These are phyloP conservation scores for Leavenworthia alabamica DNA, from an alignment of 345 rosid genomes.

Conservation along the genomic window DNA sequence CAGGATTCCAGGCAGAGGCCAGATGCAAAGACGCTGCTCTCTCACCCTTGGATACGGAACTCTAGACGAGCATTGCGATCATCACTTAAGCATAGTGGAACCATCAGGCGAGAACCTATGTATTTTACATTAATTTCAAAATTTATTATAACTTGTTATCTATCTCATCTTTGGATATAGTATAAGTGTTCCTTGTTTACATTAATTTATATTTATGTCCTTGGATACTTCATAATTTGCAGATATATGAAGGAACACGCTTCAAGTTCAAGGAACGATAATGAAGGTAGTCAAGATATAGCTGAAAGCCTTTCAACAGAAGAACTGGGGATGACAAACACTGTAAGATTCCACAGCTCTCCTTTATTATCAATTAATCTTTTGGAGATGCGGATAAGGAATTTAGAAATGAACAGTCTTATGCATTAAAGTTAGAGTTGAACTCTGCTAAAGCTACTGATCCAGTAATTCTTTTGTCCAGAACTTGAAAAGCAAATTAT, in stretches of 20 bases:
- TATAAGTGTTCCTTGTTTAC: constrained; percentile 1
- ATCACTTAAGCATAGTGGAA: constrained; percentile 71
- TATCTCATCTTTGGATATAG: neutral
- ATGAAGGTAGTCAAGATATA: constrained; percentile 45
- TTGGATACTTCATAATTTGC: constrained; percentile 22
- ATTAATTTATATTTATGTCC: constrained; percentile 1
- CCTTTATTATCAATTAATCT: neutral
- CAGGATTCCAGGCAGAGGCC: constrained; percentile 98
- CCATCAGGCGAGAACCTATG: constrained; percentile 46
- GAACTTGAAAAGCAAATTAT: constrained; percentile 26
- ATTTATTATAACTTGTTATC: neutral
- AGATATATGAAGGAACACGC: constrained; percentile 47
- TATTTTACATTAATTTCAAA: neutral
- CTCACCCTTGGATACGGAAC: constrained; percentile 97
- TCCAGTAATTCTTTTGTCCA: constrained; percentile 4
- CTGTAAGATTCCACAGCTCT: constrained; percentile 36
- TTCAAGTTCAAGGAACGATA: constrained; percentile 43
- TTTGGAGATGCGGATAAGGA: neutral
- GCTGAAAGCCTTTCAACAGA: constrained; percentile 41
- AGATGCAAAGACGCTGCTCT: constrained; percentile 93
- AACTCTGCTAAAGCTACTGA: constrained; percentile 21
- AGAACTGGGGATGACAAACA: constrained; percentile 42
- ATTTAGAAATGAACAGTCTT: neutral
- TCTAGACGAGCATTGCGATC: constrained; percentile 82
- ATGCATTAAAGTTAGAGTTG: constrained; percentile 5